Conservation (phyloP, 139 green algal species). For the Bryopsis sp. region DNA sequence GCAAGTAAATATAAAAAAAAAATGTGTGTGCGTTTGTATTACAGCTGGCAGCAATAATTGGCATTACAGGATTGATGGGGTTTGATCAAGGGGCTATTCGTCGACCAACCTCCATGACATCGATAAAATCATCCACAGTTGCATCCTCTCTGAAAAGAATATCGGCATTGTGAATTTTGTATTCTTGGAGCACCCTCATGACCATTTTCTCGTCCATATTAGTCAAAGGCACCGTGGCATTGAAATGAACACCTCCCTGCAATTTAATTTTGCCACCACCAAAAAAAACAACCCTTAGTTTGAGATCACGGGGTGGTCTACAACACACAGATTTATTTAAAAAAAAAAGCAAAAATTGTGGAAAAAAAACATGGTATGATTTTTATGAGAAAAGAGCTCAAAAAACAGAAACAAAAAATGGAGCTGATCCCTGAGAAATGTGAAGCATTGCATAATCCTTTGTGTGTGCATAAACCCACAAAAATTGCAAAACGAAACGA, state of each 20-base stretch:
- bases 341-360: no score
- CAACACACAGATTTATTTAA: no score
- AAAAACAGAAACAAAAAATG: no score
- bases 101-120: slow-evolving; percentile 85
- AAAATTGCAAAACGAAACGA: no score
- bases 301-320: no score
- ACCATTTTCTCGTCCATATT: slow-evolving; percentile 89
- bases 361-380: no score
- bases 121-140: slow-evolving; percentile 91
- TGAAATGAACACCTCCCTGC: slow-evolving; percentile 80
- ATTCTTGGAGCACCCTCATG: slow-evolving; percentile 81
- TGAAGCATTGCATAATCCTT: neutral
- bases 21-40: neutral
- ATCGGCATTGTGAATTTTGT: slow-evolving; percentile 90
- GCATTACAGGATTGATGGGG: no score
- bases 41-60: no score
- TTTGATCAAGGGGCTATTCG: no score
- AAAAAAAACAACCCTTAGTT: no score
- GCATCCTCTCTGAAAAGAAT: slow-evolving; percentile 85
- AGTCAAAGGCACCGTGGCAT: slow-evolving; percentile 69
- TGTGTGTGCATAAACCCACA: neutral
- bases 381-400: no score
- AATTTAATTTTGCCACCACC: no score
- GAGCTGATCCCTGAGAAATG: neutral
- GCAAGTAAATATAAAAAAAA: neutral